phyloP scores from a whole-genome alignment of 495 filamentous ascomycete genomes.

The Xanthoparmelia taractica region DNA sequence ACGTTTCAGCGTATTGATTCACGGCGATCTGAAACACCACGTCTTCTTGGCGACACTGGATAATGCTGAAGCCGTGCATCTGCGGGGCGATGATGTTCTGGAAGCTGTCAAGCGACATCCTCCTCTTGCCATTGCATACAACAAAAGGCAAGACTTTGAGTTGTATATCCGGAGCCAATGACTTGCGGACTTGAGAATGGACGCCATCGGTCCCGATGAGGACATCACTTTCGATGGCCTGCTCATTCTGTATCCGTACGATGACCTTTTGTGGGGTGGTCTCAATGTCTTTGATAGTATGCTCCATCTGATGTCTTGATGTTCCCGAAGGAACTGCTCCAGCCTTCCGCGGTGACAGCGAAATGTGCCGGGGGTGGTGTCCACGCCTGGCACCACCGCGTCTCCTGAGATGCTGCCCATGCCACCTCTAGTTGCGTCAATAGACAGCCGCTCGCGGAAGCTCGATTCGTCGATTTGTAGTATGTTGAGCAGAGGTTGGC shows the following conservation, averaged over 20 bases:
- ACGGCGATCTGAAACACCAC: conserved; percentile 30
- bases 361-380: conserved; percentile 19
- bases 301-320: conserved; percentile 32
- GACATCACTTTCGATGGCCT: conserved; percentile 19
- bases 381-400: conserved; percentile 16
- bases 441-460: conserved; percentile 28
- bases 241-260: conserved; percentile 21
- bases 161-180: conserved; percentile 23
- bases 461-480: conserved; percentile 31
- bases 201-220: conserved; percentile 34
- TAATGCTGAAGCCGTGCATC: conserved; percentile 20
- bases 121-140: conserved; percentile 36
- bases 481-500: conserved; percentile 30
- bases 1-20: conserved; percentile 16
- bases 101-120: conserved; percentile 24
- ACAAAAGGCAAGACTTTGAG: conserved; percentile 33
- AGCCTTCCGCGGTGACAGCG: conserved; percentile 31
- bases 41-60: conserved; percentile 21
- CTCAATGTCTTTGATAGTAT: conserved; percentile 24
- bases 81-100: conserved; percentile 14
- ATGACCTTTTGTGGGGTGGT: neutral
- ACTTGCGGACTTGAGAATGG: conserved; percentile 32
- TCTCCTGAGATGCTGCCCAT: conserved; percentile 31
- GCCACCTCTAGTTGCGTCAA: conserved; percentile 22
- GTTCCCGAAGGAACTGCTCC: conserved; percentile 31